phyloP scores from a whole-genome alignment of 371 early-diverging fungal genomes.

The Batrachochytrium dendrobatidis region DNA sequence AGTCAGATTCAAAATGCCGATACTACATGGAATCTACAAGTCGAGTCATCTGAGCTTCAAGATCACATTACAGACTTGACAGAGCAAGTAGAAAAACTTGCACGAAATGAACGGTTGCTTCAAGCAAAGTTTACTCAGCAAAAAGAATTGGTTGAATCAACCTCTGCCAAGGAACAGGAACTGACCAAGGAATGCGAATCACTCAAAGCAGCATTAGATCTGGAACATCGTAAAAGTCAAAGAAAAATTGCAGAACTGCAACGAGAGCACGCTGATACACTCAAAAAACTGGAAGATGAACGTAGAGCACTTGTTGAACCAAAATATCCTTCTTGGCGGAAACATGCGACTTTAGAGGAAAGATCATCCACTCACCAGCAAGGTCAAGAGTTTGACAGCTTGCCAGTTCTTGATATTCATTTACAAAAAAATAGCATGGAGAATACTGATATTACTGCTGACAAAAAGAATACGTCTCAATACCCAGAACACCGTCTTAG shows the following conservation, averaged over 20 bases:
- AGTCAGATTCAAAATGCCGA: not conserved
- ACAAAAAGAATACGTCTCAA: no score
- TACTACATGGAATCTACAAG: not conserved
- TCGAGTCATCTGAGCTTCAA: not conserved
- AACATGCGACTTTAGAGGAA: no score
- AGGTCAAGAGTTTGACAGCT: no score
- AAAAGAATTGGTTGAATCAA: not conserved
- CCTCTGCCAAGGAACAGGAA: not conserved
- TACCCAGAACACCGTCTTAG: no score
- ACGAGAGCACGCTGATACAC: not conserved
- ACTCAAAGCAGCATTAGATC: not conserved
- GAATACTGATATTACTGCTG: no score
- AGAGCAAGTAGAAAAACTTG: not conserved
- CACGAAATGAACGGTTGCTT: not conserved
- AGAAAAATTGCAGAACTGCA: not conserved
- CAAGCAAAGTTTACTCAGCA: not conserved
- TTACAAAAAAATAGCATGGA: no score
- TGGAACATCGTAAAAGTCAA: not conserved
- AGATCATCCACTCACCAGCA: no score
- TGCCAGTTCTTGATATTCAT: no score
- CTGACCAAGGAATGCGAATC: not conserved
- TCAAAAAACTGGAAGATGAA: not conserved
- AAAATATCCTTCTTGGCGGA: no score
- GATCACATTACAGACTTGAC: not conserved
- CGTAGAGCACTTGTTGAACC: no score